Evolutionary conservation across 2,329 filamentous ascomycete species (phyloP), one percentile per base, ranked within the genome.

Genomic region (Proliferodiscus dingleyae): DNA sequence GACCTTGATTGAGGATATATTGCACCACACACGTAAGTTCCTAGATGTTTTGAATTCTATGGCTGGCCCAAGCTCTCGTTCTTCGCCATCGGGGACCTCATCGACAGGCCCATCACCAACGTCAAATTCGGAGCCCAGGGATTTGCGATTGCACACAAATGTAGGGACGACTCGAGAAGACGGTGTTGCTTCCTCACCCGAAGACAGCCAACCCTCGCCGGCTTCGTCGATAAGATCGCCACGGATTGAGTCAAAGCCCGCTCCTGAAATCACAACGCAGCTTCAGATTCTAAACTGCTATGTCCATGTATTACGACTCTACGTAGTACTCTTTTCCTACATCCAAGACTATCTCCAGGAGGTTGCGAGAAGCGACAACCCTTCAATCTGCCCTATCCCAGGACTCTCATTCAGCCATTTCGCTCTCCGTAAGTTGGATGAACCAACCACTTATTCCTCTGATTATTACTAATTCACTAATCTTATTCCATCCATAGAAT

Each of bases 231-330:
- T 28, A 28, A 13, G 6, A 23, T 8, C 18, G 16, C 16, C 13
- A 10, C 21, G 21, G 18, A n/a, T n/a, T n/a, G n/a, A n/a, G n/a
- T n/a, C n/a, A n/a, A n/a, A n/a, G n/a, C n/a, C n/a, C n/a, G n/a
- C n/a, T n/a, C n/a, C n/a, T n/a, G n/a, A n/a, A n/a, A n/a, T n/a
- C n/a, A n/a, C 38, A 8, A 41, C 38, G 3, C 18, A n/a, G 30
- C 38, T 41, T 15, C 38, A 28, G 22, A 13, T 41, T 28, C n/a
- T 41, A n/a, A 18, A n/a, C 6, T 41, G 38, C 30, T 41, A 41
- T 29, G n/a, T 41, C 19, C 21, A 41, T 19, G 7, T 41, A 4
- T 29, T 41, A 15, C 18, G 24, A 16, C 4, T 29, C 9, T 23
- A 41, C 13, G 38, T 41, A 3, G 11, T 23, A 10, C 38, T 41